These are phyloP conservation scores for Cryphonectria carpinicola DNA, from an alignment of 2,329 filamentous ascomycete species.

Conservation along the genomic window DNA sequence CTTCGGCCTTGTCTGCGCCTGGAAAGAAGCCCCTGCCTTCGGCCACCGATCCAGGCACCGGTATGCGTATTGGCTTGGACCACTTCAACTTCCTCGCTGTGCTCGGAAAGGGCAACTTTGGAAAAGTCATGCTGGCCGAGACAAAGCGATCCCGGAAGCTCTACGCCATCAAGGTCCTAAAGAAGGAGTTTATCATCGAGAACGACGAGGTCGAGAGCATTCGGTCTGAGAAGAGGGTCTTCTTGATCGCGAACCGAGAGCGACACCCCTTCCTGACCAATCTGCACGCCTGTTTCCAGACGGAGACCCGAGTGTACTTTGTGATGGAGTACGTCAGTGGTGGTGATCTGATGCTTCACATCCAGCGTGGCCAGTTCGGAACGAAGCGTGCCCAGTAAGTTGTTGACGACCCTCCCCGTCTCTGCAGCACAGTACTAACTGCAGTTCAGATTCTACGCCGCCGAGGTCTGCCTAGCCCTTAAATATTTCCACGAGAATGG, in stretches of 20 bases:
- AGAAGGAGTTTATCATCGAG: constrained; percentile 99
- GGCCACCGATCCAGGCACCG: constrained; percentile 73
- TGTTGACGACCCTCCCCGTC: neutral
- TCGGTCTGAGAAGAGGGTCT: constrained; percentile 95
- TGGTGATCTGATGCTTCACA: constrained; percentile 98
- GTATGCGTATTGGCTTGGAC: constrained; percentile 87
- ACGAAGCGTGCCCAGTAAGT: constrained; percentile 93
- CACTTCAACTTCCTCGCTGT: constrained; percentile 99
- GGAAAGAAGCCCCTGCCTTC: constrained; percentile 67
- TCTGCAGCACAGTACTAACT: constrained; percentile 28
- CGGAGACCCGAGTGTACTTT: constrained; percentile 96
- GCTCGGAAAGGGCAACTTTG: constrained; percentile 98
- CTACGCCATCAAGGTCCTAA: constrained; percentile 98
- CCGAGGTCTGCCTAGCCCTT: constrained; percentile 92
- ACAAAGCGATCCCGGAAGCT: constrained; percentile 90
- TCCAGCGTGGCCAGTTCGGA: constrained; percentile 94
- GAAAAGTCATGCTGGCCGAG: constrained; percentile 99
- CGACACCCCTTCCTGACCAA: constrained; percentile 94
- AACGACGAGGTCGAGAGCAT: constrained; percentile 99
- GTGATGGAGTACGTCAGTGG: constrained; percentile 99
- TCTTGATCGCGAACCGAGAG: constrained; percentile 95
- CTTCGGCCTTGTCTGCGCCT: constrained; percentile 40
- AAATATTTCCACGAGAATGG: constrained; percentile 99
- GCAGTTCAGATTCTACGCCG: constrained; percentile 82
- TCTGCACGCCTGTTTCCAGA: constrained; percentile 97